These are phyloP conservation scores for Phaeomoniella chlamydospora DNA, from an alignment of 2,329 filamentous ascomycete genomes.

Conservation along the genomic window DNA sequence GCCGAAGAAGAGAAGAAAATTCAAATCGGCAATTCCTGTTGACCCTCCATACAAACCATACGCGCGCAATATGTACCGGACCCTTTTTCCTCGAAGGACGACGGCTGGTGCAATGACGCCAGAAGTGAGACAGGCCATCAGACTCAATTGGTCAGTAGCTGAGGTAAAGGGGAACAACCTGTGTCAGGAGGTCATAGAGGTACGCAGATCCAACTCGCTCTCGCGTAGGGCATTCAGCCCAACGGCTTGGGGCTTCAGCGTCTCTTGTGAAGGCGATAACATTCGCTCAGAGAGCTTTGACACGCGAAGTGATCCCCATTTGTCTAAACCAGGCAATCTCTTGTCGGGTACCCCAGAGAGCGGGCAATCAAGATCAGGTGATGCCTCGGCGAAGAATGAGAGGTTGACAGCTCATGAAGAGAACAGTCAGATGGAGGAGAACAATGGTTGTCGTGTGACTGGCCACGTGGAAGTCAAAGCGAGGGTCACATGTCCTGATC, in stretches of 20 bases:
- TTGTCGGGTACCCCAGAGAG: too few relatives aligned
- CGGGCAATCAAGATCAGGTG: too few relatives aligned
- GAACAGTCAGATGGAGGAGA: too few relatives aligned
- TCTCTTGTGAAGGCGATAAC: too few relatives aligned
- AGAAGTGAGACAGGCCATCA: neutral
- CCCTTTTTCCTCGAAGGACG: conserved; percentile 4
- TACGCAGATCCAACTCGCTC: neutral
- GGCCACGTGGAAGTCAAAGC: too few relatives aligned
- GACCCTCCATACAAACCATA: conserved; percentile 13
- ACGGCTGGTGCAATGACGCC: neutral
- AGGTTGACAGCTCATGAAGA: too few relatives aligned
- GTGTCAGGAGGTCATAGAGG: neutral
- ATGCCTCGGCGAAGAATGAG: too few relatives aligned
- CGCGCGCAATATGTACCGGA: conserved; percentile 10
- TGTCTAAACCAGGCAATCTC: too few relatives aligned
- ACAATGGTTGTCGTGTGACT: too few relatives aligned
- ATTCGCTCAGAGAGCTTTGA: too few relatives aligned
- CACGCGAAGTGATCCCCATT: too few relatives aligned
- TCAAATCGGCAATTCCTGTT: conserved; percentile 5
- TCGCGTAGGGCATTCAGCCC: neutral
- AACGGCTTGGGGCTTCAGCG: neutral
- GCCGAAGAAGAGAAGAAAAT: conserved; percentile 4
- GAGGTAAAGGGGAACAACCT: neutral
- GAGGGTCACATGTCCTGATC: too few relatives aligned
- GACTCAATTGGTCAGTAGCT: neutral